phyloP scores from a whole-genome alignment of 2,329 filamentous ascomycete species.

The Curvularia lunata region DNA sequence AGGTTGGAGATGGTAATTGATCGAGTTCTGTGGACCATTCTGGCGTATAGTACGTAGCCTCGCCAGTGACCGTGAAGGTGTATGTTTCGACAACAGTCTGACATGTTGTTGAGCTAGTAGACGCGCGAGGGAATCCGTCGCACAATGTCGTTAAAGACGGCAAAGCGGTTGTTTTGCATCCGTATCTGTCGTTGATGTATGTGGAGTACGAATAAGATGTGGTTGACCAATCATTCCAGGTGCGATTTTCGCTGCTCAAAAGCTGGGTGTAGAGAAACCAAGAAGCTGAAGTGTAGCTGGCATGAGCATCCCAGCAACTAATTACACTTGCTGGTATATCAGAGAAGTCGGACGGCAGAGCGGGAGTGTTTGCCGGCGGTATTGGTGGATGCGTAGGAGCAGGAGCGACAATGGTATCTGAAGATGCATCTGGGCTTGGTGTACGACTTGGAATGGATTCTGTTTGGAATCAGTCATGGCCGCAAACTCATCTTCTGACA shows the following conservation, averaged over 20 bases:
- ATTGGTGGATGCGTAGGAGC: not conserved
- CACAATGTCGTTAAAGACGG: not conserved
- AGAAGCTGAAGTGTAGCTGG: not conserved
- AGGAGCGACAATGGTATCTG: not conserved
- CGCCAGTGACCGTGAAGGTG: not conserved
- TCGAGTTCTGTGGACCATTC: not conserved
- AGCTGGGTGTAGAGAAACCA: not conserved
- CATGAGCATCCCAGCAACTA: not conserved
- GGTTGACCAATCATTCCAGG: not conserved
- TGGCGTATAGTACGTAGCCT: not conserved
- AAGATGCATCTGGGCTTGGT: not conserved
- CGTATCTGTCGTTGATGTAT: not conserved
- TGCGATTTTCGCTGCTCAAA: not conserved
- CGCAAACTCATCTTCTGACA: not conserved
- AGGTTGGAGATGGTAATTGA: not conserved
- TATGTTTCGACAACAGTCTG: not conserved
- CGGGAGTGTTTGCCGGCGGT: not conserved
- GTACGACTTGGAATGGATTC: not conserved
- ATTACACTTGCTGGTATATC: not conserved
- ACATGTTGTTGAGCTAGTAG: not conserved
- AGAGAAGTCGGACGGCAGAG: not conserved
- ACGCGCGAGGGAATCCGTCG: not conserved
- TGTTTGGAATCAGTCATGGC: not conserved
- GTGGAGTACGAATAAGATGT: slow-evolving; percentile 1
- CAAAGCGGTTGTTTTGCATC: not conserved